Evolutionary conservation across 2,329 filamentous ascomycete species (phyloP).

Genomic region (Orbilia javanica): DNA sequence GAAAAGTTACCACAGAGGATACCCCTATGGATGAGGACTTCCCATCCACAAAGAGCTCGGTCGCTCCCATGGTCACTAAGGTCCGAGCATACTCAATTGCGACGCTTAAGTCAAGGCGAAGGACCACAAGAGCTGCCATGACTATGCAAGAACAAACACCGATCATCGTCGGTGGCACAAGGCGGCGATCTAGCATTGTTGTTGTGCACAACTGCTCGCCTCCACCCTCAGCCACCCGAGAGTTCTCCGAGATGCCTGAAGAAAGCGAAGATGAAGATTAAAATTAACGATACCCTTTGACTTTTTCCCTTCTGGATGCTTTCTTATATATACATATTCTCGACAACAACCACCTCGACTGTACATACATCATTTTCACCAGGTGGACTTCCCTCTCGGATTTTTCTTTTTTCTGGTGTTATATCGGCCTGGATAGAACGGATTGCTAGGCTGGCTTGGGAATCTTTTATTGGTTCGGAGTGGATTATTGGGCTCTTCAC

Average conservation of each 20-base stretch:
- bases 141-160: constrained; percentile 52
- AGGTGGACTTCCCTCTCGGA: constrained; percentile 31
- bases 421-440: constrained; percentile 50
- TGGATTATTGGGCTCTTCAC: constrained; percentile 8
- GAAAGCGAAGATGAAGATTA: constrained; percentile 56
- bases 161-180: constrained; percentile 40
- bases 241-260: constrained; percentile 58
- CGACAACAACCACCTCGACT: constrained; percentile 4
- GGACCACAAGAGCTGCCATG: constrained; percentile 27
- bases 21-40: constrained; percentile 54
- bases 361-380: constrained; percentile 45
- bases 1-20: constrained; percentile 38
- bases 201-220: constrained; percentile 58
- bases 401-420: constrained; percentile 37
- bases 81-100: constrained; percentile 54
- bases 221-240: constrained; percentile 20
- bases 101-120: constrained; percentile 41
- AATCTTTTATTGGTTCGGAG: constrained; percentile 19
- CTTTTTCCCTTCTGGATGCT: constrained; percentile 4
- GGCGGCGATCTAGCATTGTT: constrained; percentile 53
- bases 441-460: constrained; percentile 44
- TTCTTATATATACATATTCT: constrained; percentile 19
- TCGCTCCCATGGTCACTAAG: constrained; percentile 53
- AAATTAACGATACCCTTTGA: constrained; percentile 12
- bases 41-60: constrained; percentile 50